A percentile compares a stretch with the other conserved stretches of the same genome.
Evolutionary conservation across 1,284 basidiomycete species (phyloP).

Genomic region (Ganoderma multipileum): DNA sequence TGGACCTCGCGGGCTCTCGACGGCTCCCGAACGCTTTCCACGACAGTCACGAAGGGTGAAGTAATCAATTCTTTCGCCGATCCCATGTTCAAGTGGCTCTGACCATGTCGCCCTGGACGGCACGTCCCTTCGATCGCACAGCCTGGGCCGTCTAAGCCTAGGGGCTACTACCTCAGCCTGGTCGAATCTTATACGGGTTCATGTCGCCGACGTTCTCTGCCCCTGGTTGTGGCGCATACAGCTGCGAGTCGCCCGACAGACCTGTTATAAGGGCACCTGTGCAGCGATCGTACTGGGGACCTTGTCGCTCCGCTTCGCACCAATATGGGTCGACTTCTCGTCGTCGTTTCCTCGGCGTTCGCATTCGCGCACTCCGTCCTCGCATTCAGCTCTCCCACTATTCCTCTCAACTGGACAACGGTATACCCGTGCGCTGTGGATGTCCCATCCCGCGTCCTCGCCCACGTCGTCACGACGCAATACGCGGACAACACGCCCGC

Average conservation of each 20-base stretch:
- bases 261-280: not conserved
- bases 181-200: not conserved
- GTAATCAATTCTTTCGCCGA: not conserved
- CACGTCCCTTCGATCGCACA: not conserved
- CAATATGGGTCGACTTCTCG: not conserved
- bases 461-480: constrained; percentile 22
- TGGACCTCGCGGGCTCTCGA: not conserved
- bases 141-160: not conserved
- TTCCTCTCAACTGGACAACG: constrained; percentile 29
- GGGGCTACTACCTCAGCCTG: not conserved
- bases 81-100: not conserved
- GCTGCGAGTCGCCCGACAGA: not conserved
- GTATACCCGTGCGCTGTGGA: constrained; percentile 28
- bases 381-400: constrained; percentile 14
- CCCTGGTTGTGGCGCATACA: not conserved
- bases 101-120: not conserved
- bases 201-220: not conserved
- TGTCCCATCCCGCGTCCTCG: constrained; percentile 27
- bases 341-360: not conserved
- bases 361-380: not conserved
- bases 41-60: not conserved
- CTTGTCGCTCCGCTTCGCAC: not conserved
- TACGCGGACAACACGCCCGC: constrained; percentile 32
- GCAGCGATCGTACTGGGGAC: not conserved
- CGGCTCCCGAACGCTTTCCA: not conserved